Conservation (phyloP, 257 asterid species). For the Cynanchum wilfordii region DNA sequence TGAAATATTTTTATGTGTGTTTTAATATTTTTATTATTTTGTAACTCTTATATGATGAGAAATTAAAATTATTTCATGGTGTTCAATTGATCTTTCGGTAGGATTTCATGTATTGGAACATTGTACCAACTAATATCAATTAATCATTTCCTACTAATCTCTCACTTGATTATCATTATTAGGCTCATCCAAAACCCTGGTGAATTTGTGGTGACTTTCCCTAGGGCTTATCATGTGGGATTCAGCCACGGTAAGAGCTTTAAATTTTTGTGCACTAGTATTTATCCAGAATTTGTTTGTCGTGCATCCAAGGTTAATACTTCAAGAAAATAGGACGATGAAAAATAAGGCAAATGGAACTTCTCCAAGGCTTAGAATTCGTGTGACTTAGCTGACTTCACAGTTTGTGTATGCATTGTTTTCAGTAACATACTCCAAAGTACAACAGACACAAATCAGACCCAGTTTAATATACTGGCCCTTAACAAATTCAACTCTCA, state of each 20-base stretch:
- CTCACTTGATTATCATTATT: conserved; percentile 19
- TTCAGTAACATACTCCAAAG: neutral
- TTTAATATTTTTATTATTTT: conserved; percentile 14
- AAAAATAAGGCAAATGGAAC: neutral
- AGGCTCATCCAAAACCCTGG: conserved; percentile 99
- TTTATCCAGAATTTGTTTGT: neutral
- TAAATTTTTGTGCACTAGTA: conserved; percentile 16
- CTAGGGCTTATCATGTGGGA: conserved; percentile 98
- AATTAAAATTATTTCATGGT: conserved; percentile 11
- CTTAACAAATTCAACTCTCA: neutral
- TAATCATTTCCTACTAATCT: conserved; percentile 6
- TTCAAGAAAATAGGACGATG: neutral
- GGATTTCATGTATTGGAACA: neutral
- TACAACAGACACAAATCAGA: neutral
- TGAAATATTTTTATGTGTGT: conserved; percentile 13
- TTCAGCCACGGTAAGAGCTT: conserved; percentile 93
- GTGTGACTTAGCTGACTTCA: neutral
- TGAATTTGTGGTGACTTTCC: conserved; percentile 96
- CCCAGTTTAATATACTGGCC: neutral
- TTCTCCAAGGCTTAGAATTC: neutral
- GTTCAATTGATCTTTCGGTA: conserved; percentile 2
- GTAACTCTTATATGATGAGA: conserved; percentile 3
- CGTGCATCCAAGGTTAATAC: neutral
- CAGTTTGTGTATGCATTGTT: neutral
- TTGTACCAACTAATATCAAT: conserved; percentile 1